These are phyloP conservation scores for Sugiyamaella pinicola DNA, from an alignment of 1,139 yeast genomes.

Conservation along the genomic window DNA sequence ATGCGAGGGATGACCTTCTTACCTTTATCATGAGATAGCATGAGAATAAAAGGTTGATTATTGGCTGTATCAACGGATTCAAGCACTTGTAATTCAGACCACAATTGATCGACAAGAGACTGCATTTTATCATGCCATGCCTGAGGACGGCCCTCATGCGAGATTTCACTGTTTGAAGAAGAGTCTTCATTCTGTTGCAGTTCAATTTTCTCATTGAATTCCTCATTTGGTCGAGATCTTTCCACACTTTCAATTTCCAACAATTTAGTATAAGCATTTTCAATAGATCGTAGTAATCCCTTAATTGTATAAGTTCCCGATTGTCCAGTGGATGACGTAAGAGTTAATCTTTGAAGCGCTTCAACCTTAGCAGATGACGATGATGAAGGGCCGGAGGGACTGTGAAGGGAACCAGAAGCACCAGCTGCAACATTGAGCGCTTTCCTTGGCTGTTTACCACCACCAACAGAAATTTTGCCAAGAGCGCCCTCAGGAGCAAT, in stretches of 20 bases:
- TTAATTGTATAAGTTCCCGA: slow-evolving; percentile 35
- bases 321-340: slow-evolving; percentile 13
- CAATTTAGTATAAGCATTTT: slow-evolving; percentile 75
- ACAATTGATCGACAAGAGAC: slow-evolving; percentile 48
- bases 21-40: slow-evolving; percentile 83
- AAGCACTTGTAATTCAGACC: slow-evolving; percentile 77
- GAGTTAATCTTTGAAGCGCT: slow-evolving; percentile 23
- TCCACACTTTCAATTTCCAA: slow-evolving; percentile 82
- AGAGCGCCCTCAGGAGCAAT: slow-evolving; percentile 84
- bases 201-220: slow-evolving; percentile 53
- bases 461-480: slow-evolving; percentile 81
- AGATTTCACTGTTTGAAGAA: slow-evolving; percentile 38
- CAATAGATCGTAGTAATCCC: slow-evolving; percentile 52
- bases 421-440: slow-evolving; percentile 55
- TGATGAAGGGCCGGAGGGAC: slow-evolving; percentile 8
- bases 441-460: slow-evolving; percentile 87
- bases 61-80: slow-evolving; percentile 49
- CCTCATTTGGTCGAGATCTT: slow-evolving; percentile 51
- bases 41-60: slow-evolving; percentile 80
- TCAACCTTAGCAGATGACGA: slow-evolving; percentile 23
- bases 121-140: slow-evolving; percentile 41
- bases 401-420: not conserved
- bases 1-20: slow-evolving; percentile 86
- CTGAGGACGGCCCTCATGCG: slow-evolving; percentile 6
- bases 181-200: slow-evolving; percentile 28